Base-by-base conservation (phyloP, 2,329 filamentous ascomycete species). In the Cryphonectria carpinicola region DNA sequence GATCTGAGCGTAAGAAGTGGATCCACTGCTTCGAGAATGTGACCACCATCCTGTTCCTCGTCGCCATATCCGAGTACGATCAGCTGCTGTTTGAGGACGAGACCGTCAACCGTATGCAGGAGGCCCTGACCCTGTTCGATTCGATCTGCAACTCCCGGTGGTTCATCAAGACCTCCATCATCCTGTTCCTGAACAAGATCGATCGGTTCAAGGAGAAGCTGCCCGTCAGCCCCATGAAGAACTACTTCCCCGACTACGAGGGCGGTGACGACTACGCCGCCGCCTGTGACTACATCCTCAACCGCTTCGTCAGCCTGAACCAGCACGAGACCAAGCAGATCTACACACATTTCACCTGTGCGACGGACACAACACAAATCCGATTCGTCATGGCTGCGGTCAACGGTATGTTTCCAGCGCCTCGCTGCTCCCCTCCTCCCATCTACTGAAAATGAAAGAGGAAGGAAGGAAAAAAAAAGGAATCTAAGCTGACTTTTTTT, bases 281-380 rank as follows among this genome's bases (percentile, higher is more conserved):
- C 66, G 96, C 96, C 52, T 99, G 96, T 85, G 95, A 99, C 82
- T 99, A 99, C 85, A 98, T 99, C 78, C 89, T 99, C 73, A 98
- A 98, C 88, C 90, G 96, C 80, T 99, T 99, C 83, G 96, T 98
- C 78, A 96, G 93, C 80, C 86, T 99, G 80, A 99, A 99, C 86
- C 96, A 98, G 84, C 95, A 98, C 81, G 96, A 98, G 86, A 97
- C 94, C 69, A 99, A 99, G 88, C 96, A 99, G 83, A 98, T 99
- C 82, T 99, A 99, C 87, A 99, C 96, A 71, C 96, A 98, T 84
- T 99, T 99, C 84, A 99, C 96, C 66, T 98, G 96, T 81, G 96
- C 96, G 73, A 99, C 96, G 65, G 96, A 99, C 81, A 99, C 96
- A 43, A 98, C 96, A 78, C 96, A 99, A 83, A 99, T 99, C 78